Conservation (phyloP, 768 basidiomycete genomes). For the Asterophora lycoperdoides region DNA sequence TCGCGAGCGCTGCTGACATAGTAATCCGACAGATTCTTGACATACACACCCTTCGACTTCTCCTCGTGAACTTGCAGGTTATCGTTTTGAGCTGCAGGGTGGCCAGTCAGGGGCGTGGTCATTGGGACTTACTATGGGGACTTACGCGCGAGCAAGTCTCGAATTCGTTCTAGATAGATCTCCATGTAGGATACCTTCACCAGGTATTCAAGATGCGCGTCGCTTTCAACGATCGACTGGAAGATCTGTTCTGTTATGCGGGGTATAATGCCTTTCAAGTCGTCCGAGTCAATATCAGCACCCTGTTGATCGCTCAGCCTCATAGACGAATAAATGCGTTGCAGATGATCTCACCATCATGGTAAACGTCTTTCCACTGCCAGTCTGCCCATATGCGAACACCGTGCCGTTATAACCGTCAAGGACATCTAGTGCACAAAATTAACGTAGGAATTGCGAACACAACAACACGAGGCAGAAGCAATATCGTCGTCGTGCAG, state of each 20-base stretch:
- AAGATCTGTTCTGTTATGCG: constrained; percentile 99
- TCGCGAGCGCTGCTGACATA: constrained; percentile 95
- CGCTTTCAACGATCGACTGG: constrained; percentile 93
- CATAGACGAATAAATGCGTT: constrained; percentile 5
- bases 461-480: not conserved
- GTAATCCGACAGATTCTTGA: constrained; percentile 95
- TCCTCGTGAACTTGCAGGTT: constrained; percentile 99
- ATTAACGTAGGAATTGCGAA: not conserved
- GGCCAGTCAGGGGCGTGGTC: not conserved
- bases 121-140: constrained; percentile 13
- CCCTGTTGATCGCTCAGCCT: constrained; percentile 51
- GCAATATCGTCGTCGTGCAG: not conserved
- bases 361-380: constrained; percentile 90
- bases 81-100: constrained; percentile 80
- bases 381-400: constrained; percentile 85
- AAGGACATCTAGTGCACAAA: constrained; percentile 71
- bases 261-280: constrained; percentile 94
- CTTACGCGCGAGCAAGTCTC: constrained; percentile 94
- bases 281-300: constrained; percentile 92
- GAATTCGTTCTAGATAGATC: constrained; percentile 94
- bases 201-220: constrained; percentile 92
- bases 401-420: constrained; percentile 98
- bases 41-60: constrained; percentile 95
- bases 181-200: constrained; percentile 99
- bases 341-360: constrained; percentile 77